These are phyloP conservation scores for Talaromyces sp. DNA, from an alignment of 2,329 filamentous ascomycete genomes.

Conservation along the genomic window DNA sequence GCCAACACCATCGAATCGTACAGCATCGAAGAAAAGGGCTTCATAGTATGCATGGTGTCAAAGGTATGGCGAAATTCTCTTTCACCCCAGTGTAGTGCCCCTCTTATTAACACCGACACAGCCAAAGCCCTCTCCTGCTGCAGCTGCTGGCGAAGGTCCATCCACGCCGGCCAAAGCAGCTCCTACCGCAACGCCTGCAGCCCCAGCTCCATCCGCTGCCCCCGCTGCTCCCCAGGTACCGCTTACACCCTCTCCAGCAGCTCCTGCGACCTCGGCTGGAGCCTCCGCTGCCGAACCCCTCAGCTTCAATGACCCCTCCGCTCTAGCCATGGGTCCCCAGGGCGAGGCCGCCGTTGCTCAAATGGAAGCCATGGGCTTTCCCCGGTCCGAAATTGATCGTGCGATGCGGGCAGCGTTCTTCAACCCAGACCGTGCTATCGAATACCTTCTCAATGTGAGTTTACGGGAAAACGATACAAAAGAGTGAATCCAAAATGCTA, in stretches of 20 bases:
- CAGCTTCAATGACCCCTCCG: conserved; percentile 66
- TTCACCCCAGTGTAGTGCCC: not conserved
- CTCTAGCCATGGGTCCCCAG: conserved; percentile 80
- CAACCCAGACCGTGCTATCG: conserved; percentile 95
- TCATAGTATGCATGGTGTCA: conserved; percentile 96
- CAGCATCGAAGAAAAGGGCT: conserved; percentile 99
- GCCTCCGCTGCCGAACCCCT: conserved; percentile 28
- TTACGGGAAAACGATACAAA: not conserved
- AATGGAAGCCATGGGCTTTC: conserved; percentile 98
- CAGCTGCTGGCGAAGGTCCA: conserved; percentile 31
- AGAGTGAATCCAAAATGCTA: not conserved
- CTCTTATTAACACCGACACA: conserved; percentile 34
- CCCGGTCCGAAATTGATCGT: conserved; percentile 78
- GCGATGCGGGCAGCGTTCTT: conserved; percentile 95
- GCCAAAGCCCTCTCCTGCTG: conserved; percentile 57
- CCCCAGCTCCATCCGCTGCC: conserved; percentile 44
- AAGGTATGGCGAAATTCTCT: conserved; percentile 60
- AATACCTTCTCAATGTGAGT: conserved; percentile 84
- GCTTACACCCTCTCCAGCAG: conserved; percentile 45
- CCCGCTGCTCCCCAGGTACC: conserved; percentile 41
- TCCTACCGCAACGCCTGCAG: conserved; percentile 38
- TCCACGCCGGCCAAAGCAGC: conserved; percentile 36
- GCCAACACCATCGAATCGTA: conserved; percentile 94
- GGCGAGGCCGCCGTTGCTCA: conserved; percentile 77
- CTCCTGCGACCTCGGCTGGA: conserved; percentile 45